Evolutionary conservation across 352 stramenopile genomes (phyloP).

Genomic region (Phytophthora colocasiae): DNA sequence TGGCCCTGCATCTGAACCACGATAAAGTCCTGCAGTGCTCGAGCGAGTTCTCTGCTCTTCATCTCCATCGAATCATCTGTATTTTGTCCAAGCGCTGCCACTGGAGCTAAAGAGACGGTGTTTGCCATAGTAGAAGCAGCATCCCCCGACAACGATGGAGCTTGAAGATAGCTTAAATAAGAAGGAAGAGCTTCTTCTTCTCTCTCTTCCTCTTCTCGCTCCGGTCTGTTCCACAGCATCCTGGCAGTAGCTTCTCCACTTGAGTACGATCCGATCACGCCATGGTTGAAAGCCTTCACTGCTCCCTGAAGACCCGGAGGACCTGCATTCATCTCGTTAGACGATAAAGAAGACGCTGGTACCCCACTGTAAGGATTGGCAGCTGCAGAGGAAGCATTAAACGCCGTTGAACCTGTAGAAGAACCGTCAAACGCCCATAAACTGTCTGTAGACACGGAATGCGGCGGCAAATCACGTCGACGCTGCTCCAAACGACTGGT

Average conservation of each 20-base stretch:
- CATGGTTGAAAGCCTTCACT: constrained; percentile 30
- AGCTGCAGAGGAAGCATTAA: constrained; percentile 7
- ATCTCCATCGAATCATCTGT: constrained; percentile 36
- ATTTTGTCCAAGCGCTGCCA: background rate
- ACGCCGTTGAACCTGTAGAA: constrained; percentile 9
- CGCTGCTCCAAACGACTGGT: constrained; percentile 35
- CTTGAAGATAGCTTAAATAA: constrained; percentile 77
- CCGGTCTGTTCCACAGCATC: constrained; percentile 66
- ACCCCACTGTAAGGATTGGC: background rate
- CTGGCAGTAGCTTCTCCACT: constrained; percentile 31
- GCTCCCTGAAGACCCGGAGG: constrained; percentile 8
- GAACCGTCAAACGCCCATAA: constrained; percentile 35
- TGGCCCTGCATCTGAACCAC: constrained; percentile 55
- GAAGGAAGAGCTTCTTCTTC: constrained; percentile 76
- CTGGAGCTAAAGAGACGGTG: constrained; percentile 2
- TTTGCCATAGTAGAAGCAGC: background rate
- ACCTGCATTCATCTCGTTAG: constrained; percentile 11
- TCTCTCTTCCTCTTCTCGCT: constrained; percentile 70
- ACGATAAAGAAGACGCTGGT: background rate
- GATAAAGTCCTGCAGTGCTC: constrained; percentile 65
- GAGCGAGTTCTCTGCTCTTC: constrained; percentile 59
- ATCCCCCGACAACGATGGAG: constrained; percentile 23
- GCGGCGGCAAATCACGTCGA: constrained; percentile 33
- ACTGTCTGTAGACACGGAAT: constrained; percentile 6
- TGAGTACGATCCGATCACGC: constrained; percentile 53